A percentile compares a stretch with the other conserved stretches of the same genome.
Evolutionary conservation across 345 rosid species (phyloP).

Genomic region (Luvunga scandens): DNA sequence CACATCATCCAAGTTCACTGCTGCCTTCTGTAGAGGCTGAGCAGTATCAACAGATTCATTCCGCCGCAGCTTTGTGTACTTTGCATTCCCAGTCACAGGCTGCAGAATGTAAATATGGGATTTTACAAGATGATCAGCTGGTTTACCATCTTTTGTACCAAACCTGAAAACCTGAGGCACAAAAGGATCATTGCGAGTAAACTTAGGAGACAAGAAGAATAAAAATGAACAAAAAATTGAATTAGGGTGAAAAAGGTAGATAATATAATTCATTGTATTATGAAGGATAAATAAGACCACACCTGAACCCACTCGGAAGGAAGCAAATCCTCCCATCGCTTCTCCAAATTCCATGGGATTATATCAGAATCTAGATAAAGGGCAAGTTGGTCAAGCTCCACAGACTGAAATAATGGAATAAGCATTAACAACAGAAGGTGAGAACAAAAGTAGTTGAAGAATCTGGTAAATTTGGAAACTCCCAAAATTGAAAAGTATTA

Average conservation of each 20-base stretch:
- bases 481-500: neutral
- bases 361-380: slow-evolving; percentile 91
- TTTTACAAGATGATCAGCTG: slow-evolving; percentile 54
- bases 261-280: neutral
- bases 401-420: slow-evolving; percentile 48
- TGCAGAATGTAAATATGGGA: slow-evolving; percentile 80
- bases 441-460: neutral
- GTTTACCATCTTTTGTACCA: slow-evolving; percentile 79
- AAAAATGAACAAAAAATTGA: slow-evolving; percentile 9
- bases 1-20: slow-evolving; percentile 88
- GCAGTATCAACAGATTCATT: slow-evolving; percentile 35
- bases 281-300: neutral
- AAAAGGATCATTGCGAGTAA: slow-evolving; percentile 7
- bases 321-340: slow-evolving; percentile 82
- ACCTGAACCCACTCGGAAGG: slow-evolving; percentile 98
- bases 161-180: slow-evolving; percentile 70
- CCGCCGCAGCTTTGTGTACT: slow-evolving; percentile 56
- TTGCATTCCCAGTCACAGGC: slow-evolving; percentile 93
- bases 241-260: no score
- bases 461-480: neutral
- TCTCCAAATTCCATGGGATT: slow-evolving; percentile 75
- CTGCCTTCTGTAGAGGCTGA: slow-evolving; percentile 79
- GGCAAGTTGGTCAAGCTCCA: slow-evolving; percentile 90
- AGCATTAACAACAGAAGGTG: slow-evolving; percentile 16
- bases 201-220: slow-evolving; percentile 8